Evolutionary conservation across 495 filamentous ascomycete genomes (phyloP).

Genomic region (Podospora conica): DNA sequence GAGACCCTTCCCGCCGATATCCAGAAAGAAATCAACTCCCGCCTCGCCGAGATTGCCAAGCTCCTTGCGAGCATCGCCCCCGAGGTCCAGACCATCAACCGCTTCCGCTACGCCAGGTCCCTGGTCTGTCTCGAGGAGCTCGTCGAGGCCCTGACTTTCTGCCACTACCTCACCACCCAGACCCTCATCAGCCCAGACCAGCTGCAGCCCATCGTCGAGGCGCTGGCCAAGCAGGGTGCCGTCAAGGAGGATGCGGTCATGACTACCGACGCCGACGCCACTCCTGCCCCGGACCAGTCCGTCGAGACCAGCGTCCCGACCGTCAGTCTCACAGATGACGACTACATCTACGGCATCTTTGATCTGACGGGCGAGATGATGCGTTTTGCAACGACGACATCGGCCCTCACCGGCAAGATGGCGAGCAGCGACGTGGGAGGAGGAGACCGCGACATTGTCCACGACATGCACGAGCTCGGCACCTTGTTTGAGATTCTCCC

Average conservation of each 20-base stretch:
- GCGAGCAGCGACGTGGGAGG: conserved; percentile 32
- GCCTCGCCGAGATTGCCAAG: conserved; percentile 58
- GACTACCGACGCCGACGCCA: conserved; percentile 16
- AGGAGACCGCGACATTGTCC: conserved; percentile 51
- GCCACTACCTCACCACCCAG: conserved; percentile 78
- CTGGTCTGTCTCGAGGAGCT: conserved; percentile 86
- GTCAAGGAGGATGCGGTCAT: conserved; percentile 23
- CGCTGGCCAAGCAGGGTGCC: conserved; percentile 21
- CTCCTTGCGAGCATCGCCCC: conserved; percentile 60
- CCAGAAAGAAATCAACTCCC: conserved; percentile 55
- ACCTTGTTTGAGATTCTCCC: conserved; percentile 64
- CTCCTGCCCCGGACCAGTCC: too few relatives aligned
- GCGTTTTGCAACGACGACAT: conserved; percentile 82
- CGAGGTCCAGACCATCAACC: conserved; percentile 71
- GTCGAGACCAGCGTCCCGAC: conserved; percentile 29
- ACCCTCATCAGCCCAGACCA: conserved; percentile 61
- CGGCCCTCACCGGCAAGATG: conserved; percentile 56
- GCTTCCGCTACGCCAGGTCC: conserved; percentile 82
- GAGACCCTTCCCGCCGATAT: conserved; percentile 58
- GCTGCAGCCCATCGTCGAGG: conserved; percentile 43
- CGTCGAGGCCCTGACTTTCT: conserved; percentile 78
- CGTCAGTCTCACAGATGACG: conserved; percentile 64
- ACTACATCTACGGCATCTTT: conserved; percentile 88
- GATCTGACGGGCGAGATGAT: conserved; percentile 93
- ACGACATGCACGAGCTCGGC: conserved; percentile 69